Evolutionary conservation across 2,329 filamentous ascomycete genomes (phyloP), one percentile per base, ranked within the genome.

Genomic region (Pseudogymnoascus sp.): DNA sequence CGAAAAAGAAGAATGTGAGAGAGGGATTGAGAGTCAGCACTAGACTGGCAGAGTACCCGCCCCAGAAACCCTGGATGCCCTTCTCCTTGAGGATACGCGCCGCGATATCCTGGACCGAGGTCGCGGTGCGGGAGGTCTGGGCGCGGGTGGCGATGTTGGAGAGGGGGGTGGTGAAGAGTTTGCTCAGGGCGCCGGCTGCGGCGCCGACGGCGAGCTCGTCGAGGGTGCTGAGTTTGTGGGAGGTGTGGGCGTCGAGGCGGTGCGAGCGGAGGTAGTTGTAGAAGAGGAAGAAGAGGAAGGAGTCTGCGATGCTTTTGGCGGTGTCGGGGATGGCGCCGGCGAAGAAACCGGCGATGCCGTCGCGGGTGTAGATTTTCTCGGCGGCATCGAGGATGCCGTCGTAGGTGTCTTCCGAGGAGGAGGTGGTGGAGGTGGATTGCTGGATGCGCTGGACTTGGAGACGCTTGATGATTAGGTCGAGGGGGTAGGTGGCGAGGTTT

Each of bases 21-120:
- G 88, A 87, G 1, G 92, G 92, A 69, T 96, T 96, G 29, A 96
- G 78, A 0, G 92, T 92, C 59, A 96, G 76, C 39, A 96, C 80
- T 63, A 96, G 74, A 21, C 83, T 87, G 1, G 91, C 90, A 18
- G 88, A 90, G 73, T 96, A 96, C 0, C 92, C 92, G 0, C 90
- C 87, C 92, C 92, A 96, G 69, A 96, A 87, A 2, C 90, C 91
- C 48, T 78, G 71, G 8, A 92, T 64, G 0, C 92, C 91, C 67
- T 87, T 88, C 71, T 93, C 87, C 1, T 77, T 70, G 40, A 78
- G 76, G 64, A 95, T 92, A 42, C 83, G 79, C 1, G 77, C 73
- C 15, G 87, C 79, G 31, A 90, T 89, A 59, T 87, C 80, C 29
- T 73, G 68, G 3, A 84, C 79, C 2, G 68, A 65, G 2, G 64